phyloP scores from a whole-genome alignment of 1,139 yeast genomes.

The Saccharomyces pastorianus region DNA sequence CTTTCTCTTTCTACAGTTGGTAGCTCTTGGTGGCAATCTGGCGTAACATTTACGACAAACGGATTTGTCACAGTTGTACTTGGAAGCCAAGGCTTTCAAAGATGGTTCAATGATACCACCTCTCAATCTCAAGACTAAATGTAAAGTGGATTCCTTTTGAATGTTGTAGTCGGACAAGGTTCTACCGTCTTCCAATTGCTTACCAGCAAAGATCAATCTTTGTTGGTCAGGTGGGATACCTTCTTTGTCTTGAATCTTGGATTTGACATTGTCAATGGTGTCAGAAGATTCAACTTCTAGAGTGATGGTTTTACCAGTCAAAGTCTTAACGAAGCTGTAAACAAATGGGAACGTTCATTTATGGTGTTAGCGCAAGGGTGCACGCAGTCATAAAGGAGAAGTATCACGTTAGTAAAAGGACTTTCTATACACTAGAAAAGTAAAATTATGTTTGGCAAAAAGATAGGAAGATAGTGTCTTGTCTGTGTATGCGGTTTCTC shows the following conservation, averaged over 20 bases:
- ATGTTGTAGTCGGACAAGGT: constrained; percentile 90
- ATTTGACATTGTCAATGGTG: constrained; percentile 89
- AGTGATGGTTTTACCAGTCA: constrained; percentile 86
- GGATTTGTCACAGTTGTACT: constrained; percentile 98
- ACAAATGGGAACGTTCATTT: neutral
- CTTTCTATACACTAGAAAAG: neutral
- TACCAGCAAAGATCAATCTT: constrained; percentile 88
- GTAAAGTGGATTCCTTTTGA: constrained; percentile 87
- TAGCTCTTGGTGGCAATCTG: constrained; percentile 99
- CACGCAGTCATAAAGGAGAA: neutral
- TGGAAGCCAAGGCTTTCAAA: constrained; percentile 96
- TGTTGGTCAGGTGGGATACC: constrained; percentile 95
- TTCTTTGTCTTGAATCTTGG: constrained; percentile 91
- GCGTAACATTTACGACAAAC: constrained; percentile 99
- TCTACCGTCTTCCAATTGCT: constrained; percentile 91
- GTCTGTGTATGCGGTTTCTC: too few relatives aligned
- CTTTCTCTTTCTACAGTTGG: constrained; percentile 99
- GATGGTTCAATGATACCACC: constrained; percentile 99
- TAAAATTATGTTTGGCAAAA: neutral
- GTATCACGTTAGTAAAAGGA: neutral
- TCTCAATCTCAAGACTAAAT: constrained; percentile 83
- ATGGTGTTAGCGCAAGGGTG: constrained; percentile 15
- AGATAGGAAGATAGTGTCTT: neutral
- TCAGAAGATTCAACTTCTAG: constrained; percentile 91
- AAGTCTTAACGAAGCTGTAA: constrained; percentile 76